These are phyloP conservation scores for Amanita phalloides DNA, from an alignment of 768 basidiomycete species.

Conservation along the genomic window DNA sequence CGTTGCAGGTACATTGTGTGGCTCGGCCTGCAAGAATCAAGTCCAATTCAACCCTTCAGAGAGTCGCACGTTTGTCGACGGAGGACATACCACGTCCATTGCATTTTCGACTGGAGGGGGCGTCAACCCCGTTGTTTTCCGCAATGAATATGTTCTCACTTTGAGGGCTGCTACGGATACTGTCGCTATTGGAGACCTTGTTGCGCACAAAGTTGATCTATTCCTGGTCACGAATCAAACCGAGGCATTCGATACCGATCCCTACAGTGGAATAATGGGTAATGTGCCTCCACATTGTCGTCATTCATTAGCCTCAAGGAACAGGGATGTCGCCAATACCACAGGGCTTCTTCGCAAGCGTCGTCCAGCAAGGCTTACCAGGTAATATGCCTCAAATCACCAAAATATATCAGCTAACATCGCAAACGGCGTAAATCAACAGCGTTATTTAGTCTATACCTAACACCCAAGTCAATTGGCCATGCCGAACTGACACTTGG, in stretches of 20 bases:
- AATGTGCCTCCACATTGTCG: neutral
- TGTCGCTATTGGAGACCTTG: too few relatives aligned
- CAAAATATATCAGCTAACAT: neutral
- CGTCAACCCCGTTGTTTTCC: constrained; percentile 38
- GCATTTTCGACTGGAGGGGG: constrained; percentile 45
- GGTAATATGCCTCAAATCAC: constrained; percentile 20
- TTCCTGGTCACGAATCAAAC: constrained; percentile 48
- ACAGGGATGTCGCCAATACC: constrained; percentile 7
- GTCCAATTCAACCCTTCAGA: constrained; percentile 33
- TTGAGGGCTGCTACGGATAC: too few relatives aligned
- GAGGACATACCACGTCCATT: constrained; percentile 27
- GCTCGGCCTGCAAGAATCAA: too few relatives aligned
- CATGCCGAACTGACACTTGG: constrained; percentile 35
- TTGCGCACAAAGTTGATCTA: constrained; percentile 12
- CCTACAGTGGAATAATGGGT: constrained; percentile 44
- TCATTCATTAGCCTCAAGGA: neutral
- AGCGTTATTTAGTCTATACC: constrained; percentile 41
- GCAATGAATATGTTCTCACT: constrained; percentile 14
- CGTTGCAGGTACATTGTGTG: too few relatives aligned
- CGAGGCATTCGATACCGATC: constrained; percentile 39
- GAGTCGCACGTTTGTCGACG: constrained; percentile 41
- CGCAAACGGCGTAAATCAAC: constrained; percentile 1
- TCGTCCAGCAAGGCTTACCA: constrained; percentile 37
- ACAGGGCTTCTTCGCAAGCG: constrained; percentile 36
- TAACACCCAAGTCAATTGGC: constrained; percentile 37